Evolutionary conservation across 768 basidiomycete species (phyloP).

Genomic region (Boletus fagicola): DNA sequence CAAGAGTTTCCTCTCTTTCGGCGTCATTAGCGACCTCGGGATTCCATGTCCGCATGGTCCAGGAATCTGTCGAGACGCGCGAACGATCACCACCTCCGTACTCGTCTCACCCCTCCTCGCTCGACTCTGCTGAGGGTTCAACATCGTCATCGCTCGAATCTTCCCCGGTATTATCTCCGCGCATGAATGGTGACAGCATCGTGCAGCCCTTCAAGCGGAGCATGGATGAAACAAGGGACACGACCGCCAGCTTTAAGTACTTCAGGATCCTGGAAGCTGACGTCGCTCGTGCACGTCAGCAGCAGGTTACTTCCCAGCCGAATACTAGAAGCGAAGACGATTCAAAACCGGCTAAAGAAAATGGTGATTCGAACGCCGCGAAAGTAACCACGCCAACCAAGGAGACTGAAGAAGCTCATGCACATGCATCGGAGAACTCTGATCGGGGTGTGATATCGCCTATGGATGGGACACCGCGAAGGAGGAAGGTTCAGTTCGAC

Average conservation of each 20-base stretch:
- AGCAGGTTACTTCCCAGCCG: slow-evolving; percentile 5
- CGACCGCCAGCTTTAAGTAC: slow-evolving; percentile 48
- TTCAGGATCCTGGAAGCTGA: slow-evolving; percentile 45
- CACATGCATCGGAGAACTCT: slow-evolving; percentile 17
- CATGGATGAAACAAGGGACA: slow-evolving; percentile 46
- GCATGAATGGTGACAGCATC: slow-evolving; percentile 26
- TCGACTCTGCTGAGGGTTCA: slow-evolving; percentile 25
- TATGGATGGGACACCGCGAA: slow-evolving; percentile 41
- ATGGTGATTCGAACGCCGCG: slow-evolving; percentile 10
- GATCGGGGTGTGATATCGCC: slow-evolving; percentile 25
- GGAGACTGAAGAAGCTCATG: slow-evolving; percentile 8
- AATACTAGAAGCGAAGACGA: slow-evolving; percentile 11
- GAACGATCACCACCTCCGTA: slow-evolving; percentile 34
- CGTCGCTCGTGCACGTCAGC: slow-evolving; percentile 31
- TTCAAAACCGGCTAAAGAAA: slow-evolving; percentile 9
- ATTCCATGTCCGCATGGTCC: slow-evolving; percentile 47
- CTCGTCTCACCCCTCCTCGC: slow-evolving; percentile 36
- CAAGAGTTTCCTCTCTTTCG: slow-evolving; percentile 61
- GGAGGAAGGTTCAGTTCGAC: slow-evolving; percentile 72
- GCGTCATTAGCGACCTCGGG: slow-evolving; percentile 62
- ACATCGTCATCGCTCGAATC: slow-evolving; percentile 20
- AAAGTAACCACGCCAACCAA: slow-evolving; percentile 10
- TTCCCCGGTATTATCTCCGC: slow-evolving; percentile 23
- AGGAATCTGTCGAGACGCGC: slow-evolving; percentile 16
- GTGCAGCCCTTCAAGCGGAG: slow-evolving; percentile 42